Conservation (phyloP, 2,329 filamentous ascomycete species). For the Rhexocercosporidium sp. region DNA sequence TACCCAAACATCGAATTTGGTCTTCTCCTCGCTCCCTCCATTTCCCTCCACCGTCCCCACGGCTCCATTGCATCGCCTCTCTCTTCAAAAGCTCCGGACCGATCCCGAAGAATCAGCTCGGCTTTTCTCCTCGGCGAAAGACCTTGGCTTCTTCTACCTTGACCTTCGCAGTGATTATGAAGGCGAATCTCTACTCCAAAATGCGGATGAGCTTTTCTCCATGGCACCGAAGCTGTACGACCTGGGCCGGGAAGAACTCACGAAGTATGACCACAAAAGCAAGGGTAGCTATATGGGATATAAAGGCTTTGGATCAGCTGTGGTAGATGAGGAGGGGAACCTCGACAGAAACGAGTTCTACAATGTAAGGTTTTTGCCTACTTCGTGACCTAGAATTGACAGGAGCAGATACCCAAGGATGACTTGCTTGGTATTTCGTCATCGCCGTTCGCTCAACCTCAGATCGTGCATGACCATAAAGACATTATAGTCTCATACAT, state of each 20-base stretch:
- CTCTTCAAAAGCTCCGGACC: slow-evolving; percentile 25
- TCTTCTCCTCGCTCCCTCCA: slow-evolving; percentile 26
- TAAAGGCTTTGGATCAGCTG: slow-evolving; percentile 33
- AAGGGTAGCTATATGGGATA: slow-evolving; percentile 37
- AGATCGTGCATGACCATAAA: slow-evolving; percentile 29
- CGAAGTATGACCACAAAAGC: slow-evolving; percentile 55
- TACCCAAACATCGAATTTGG: not conserved
- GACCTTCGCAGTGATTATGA: slow-evolving; percentile 30
- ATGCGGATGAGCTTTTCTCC: slow-evolving; percentile 30
- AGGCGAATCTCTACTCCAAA: slow-evolving; percentile 32
- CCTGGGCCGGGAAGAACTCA: slow-evolving; percentile 55
- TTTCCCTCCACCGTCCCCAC: slow-evolving; percentile 34
- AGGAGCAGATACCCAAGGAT: slow-evolving; percentile 35
- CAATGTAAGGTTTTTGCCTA: slow-evolving; percentile 24
- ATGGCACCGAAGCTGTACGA: slow-evolving; percentile 39
- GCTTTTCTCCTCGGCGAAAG: slow-evolving; percentile 32
- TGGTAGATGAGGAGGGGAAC: slow-evolving; percentile 36
- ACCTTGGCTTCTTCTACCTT: slow-evolving; percentile 40
- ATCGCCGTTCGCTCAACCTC: slow-evolving; percentile 31
- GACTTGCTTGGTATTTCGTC: slow-evolving; percentile 35
- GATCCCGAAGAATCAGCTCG: slow-evolving; percentile 22
- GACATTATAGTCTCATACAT: slow-evolving; percentile 32
- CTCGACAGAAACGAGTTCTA: slow-evolving; percentile 40
- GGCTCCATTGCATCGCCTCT: slow-evolving; percentile 33
- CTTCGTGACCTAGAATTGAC: not conserved